Percentiles rank a stretch among this genome's conserved stretches.
Conservation (phyloP, 805 yeast species). For the Yarrowia sp. region DNA sequence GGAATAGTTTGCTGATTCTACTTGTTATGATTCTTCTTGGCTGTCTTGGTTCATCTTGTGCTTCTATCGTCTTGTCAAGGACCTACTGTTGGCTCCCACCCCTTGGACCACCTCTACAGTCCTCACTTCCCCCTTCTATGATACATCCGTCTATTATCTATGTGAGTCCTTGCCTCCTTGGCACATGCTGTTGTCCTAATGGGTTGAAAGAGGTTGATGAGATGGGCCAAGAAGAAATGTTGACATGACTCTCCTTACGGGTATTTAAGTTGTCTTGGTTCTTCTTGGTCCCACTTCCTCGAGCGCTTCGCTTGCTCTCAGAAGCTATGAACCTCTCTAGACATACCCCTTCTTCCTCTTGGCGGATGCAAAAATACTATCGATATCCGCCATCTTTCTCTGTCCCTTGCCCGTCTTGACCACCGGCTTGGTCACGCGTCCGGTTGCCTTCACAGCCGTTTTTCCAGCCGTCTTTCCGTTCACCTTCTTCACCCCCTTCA, state of each 20-base stretch:
- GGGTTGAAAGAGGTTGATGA: too few relatives aligned
- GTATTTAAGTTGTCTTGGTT: too few relatives aligned
- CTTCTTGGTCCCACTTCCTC: background rate
- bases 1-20: too few relatives aligned
- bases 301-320: background rate
- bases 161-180: background rate
- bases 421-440: constrained; percentile 4
- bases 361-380: constrained; percentile 33
- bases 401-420: constrained; percentile 4
- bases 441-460: too few relatives aligned
- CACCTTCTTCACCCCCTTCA: background rate
- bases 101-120: too few relatives aligned
- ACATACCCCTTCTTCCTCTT: constrained; percentile 26
- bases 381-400: constrained; percentile 27
- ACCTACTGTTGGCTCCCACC: too few relatives aligned
- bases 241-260: too few relatives aligned
- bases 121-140: too few relatives aligned
- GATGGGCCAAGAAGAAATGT: too few relatives aligned
- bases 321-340: background rate
- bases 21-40: too few relatives aligned
- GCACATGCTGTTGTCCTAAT: background rate
- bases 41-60: too few relatives aligned
- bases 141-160: background rate
- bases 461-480: background rate
- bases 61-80: too few relatives aligned